These are phyloP conservation scores for Polytrichum formosum DNA, from an alignment of 225 moss, liverwort and hornwort genomes.

Conservation along the genomic window DNA sequence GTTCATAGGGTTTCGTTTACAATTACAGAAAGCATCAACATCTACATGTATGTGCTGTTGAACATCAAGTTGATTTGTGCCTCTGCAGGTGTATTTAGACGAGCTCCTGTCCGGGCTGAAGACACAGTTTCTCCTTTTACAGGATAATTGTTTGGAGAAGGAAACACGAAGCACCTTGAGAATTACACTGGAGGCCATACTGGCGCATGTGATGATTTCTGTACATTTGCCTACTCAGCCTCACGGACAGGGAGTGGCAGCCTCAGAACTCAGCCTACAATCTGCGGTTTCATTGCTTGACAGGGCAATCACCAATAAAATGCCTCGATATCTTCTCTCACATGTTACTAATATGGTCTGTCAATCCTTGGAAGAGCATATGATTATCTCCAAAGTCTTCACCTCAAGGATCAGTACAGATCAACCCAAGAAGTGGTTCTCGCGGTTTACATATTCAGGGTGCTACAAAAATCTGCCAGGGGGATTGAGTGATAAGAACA, in stretches of 20 bases:
- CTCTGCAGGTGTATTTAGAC: slow-evolving; percentile 72
- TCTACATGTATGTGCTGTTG: neutral
- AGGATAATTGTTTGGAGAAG: slow-evolving; percentile 36
- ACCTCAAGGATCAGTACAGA: slow-evolving; percentile 7
- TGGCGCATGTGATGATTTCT: slow-evolving; percentile 59
- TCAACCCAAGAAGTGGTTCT: slow-evolving; percentile 43
- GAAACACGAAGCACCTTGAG: slow-evolving; percentile 22
- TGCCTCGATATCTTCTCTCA: slow-evolving; percentile 46
- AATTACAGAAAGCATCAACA: neutral
- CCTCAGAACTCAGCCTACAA: slow-evolving; percentile 50
- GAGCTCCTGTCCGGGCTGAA: slow-evolving; percentile 62
- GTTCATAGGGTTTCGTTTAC: neutral
- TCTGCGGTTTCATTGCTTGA: slow-evolving; percentile 52
- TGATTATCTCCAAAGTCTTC: slow-evolving; percentile 15
- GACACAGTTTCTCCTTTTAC: slow-evolving; percentile 48
- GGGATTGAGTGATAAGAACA: slow-evolving; percentile 5
- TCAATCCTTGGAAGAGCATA: slow-evolving; percentile 39
- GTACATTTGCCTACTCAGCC: slow-evolving; percentile 24
- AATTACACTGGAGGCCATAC: slow-evolving; percentile 35
- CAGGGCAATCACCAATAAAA: slow-evolving; percentile 43
- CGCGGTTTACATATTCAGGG: slow-evolving; percentile 24
- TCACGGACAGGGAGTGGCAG: slow-evolving; percentile 28
- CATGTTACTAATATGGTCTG: slow-evolving; percentile 50
- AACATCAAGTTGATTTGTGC: slow-evolving; percentile 9
- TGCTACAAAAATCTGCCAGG: slow-evolving; percentile 14